Conservation (phyloP, 768 basidiomycete genomes). For the Boletus fagicola region DNA sequence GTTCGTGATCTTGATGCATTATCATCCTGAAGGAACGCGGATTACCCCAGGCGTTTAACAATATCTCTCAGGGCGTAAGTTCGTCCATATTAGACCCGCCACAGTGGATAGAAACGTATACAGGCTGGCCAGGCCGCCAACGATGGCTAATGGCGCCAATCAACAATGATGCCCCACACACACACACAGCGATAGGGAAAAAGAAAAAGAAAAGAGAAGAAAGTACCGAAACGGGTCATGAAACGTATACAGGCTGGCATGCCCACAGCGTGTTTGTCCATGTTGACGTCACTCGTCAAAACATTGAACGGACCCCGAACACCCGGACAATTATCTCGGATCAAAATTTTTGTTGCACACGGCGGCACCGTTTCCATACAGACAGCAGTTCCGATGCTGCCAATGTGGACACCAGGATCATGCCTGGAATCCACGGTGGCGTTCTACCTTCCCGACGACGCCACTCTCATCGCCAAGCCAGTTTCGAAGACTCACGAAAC, state of each 20-base stretch:
- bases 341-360: background rate
- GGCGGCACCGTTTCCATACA: background rate
- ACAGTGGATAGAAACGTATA: background rate
- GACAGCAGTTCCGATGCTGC: background rate
- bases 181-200: background rate
- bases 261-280: background rate
- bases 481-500: background rate
- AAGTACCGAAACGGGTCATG: background rate
- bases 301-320: constrained; percentile 1
- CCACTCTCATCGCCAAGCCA: background rate
- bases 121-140: background rate
- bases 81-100: background rate
- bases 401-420: background rate
- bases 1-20: background rate
- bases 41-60: constrained; percentile 47
- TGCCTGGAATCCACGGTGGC: background rate
- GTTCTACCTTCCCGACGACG: constrained; percentile 1
- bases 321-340: background rate
- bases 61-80: constrained; percentile 18
- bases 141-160: background rate
- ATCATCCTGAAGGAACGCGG: constrained; percentile 3
- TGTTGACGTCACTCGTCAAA: background rate
- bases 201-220: background rate
- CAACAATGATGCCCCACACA: background rate
- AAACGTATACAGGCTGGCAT: background rate